Conservation (phyloP, 192 early-diverging fungal genomes). For the Anaeromyces robustus region DNA sequence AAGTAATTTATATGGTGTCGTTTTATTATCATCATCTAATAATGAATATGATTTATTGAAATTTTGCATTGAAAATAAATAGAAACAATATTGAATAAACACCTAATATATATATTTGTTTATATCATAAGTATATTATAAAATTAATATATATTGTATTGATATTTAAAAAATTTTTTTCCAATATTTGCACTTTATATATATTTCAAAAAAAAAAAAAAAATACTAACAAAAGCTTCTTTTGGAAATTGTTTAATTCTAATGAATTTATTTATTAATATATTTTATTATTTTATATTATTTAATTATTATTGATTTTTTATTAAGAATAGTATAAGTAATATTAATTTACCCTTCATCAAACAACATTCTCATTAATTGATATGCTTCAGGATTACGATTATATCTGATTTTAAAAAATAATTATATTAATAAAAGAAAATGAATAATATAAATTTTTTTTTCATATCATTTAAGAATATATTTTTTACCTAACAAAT, state of each 20-base stretch:
- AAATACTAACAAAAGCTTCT: background rate
- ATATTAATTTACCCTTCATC: background rate
- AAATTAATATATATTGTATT: too few species aligned
- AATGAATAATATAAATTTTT: too few species aligned
- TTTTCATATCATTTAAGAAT: too few species aligned
- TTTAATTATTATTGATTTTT: too few species aligned
- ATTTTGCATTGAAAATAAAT: background rate
- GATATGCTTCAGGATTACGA: background rate
- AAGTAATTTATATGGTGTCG: background rate
- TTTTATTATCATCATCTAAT: background rate
- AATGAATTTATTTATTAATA: too few species aligned
- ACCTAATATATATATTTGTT: background rate
- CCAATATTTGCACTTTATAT: too few species aligned
- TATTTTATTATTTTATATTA: too few species aligned
- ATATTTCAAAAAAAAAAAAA: too few species aligned
- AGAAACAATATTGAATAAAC: background rate
- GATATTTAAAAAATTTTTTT: too few species aligned
- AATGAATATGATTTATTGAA: background rate
- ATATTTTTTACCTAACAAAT: background rate
- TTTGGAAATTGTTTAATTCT: background rate
- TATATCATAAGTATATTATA: too few species aligned
- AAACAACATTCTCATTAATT: background rate
- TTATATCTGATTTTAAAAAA: background rate
- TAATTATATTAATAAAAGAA: too few species aligned
- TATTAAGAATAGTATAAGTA: too few species aligned